Conservation (phyloP, 2,329 filamentous ascomycete species). For the Gliomastix tumulicola region DNA sequence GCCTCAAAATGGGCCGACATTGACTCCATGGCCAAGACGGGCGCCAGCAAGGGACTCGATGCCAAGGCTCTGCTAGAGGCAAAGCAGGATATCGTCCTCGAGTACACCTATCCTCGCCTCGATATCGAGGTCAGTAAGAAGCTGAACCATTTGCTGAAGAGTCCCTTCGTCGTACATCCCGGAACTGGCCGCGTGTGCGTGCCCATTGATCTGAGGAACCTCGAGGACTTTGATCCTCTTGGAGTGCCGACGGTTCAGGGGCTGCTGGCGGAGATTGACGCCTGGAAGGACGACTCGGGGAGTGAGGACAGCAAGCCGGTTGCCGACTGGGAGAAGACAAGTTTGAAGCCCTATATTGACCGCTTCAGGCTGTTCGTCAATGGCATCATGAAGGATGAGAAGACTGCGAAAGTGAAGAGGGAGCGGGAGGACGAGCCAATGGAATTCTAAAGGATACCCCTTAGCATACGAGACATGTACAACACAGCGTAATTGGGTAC, state of each 20-base stretch:
- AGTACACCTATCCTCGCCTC: conserved; percentile 95
- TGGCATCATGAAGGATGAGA: conserved; percentile 69
- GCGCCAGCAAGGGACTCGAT: conserved; percentile 66
- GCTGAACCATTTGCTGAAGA: conserved; percentile 95
- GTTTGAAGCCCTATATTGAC: conserved; percentile 86
- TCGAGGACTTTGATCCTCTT: conserved; percentile 82
- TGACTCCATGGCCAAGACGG: conserved; percentile 72
- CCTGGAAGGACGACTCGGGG: conserved; percentile 53
- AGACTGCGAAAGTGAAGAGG: conserved; percentile 45
- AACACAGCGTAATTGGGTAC: no score
- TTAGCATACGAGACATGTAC: no score
- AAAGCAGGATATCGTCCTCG: conserved; percentile 92
- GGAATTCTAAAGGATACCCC: conserved; percentile 51
- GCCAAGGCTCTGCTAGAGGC: conserved; percentile 70
- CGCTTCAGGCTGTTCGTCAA: conserved; percentile 79
- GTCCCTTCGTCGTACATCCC: conserved; percentile 92
- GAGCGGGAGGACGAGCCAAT: conserved; percentile 46
- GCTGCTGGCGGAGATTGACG: conserved; percentile 78
- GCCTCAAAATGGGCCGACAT: conserved; percentile 91
- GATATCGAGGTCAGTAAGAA: conserved; percentile 98
- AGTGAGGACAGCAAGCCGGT: conserved; percentile 33
- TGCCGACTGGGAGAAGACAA: conserved; percentile 95
- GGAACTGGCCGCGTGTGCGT: conserved; percentile 93
- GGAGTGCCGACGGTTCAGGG: conserved; percentile 82
- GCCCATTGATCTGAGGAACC: conserved; percentile 69